Base-by-base conservation (phyloP, 129 eudicot species). In the Artemisia argyi region DNA sequence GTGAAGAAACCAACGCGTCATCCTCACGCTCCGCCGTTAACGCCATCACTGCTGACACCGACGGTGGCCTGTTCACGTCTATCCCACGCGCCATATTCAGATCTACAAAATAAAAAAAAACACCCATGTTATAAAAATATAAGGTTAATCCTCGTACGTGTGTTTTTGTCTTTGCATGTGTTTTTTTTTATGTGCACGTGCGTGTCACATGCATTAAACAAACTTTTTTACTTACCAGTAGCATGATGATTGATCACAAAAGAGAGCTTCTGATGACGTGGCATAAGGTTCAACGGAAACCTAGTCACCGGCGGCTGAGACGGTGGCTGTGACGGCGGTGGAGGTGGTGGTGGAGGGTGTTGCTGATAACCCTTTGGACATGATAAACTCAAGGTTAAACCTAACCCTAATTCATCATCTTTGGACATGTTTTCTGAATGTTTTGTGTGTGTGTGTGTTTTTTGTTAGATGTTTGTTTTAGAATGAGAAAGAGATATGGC, bases 361-460 rank as follows among this genome's bases (percentile, higher is more conserved):
- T 78, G 79, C 1, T 70, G 81, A 68, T 66, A 32, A 14, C 10
- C 48, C 17, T 77, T 85, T 32, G 83, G 52, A 68, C 85, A 82
- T 60, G 84, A 72, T 77, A 91, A 65, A 78, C 91, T 85, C 76
- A 91, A 84, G 65, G 85, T 85, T 82, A 91, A 71, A 3, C 80
- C 78, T 57, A 71, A 20, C 2, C 81, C 82, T 61, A 84, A 80
- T 12, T 80, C 91, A 80, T 85, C 92, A 70, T 82, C 91, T 61
- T 74, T 79, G 49, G 69, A 85, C 88, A 81, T 87, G 73, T 85
- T 59, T 59, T 20, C 1, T 20, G 22, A 20, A 20, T 20, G 22
- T 20, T 26, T 1, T 17, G 3, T 58, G 15, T 4, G 28, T 57
- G 30, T 58, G 13, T 20, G 13, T 56, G 56, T 55, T 7, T 55